These are phyloP conservation scores for Pistacia atlantica DNA, from an alignment of 345 rosid genomes.

Conservation along the genomic window DNA sequence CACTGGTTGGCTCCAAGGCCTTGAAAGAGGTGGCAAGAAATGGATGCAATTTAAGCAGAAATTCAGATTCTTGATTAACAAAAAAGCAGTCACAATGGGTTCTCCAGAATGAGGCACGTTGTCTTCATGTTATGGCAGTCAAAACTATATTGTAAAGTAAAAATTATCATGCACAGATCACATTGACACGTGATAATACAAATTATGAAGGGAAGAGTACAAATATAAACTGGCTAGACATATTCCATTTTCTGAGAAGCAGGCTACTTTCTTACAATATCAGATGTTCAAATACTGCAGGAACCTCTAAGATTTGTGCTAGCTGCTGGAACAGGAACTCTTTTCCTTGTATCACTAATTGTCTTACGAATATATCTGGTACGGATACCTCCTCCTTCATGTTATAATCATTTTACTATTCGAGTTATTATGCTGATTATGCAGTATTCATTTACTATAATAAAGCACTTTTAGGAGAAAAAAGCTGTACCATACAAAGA, in stretches of 20 bases:
- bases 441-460: neutral
- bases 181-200: neutral
- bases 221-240: neutral
- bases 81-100: conserved; percentile 1
- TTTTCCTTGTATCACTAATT: conserved; percentile 77
- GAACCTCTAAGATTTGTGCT: conserved; percentile 82
- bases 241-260: neutral
- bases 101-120: neutral
- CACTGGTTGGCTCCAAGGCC: neutral
- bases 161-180: neutral
- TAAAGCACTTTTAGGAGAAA: neutral
- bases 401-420: neutral
- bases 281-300: conserved; percentile 42
- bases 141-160: neutral
- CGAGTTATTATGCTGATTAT: neutral
- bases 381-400: conserved; percentile 15
- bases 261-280: neutral
- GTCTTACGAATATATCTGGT: conserved; percentile 91
- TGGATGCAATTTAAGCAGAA: neutral
- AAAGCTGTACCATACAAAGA: no score
- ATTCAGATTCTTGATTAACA: neutral
- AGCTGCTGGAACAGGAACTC: conserved; percentile 95
- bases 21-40: neutral
- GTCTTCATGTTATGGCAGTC: neutral
- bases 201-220: neutral